Evolutionary conservation across 345 rosid species (phyloP), one percentile per base, ranked within the genome.

Genomic region (Populus ilicifolia): DNA sequence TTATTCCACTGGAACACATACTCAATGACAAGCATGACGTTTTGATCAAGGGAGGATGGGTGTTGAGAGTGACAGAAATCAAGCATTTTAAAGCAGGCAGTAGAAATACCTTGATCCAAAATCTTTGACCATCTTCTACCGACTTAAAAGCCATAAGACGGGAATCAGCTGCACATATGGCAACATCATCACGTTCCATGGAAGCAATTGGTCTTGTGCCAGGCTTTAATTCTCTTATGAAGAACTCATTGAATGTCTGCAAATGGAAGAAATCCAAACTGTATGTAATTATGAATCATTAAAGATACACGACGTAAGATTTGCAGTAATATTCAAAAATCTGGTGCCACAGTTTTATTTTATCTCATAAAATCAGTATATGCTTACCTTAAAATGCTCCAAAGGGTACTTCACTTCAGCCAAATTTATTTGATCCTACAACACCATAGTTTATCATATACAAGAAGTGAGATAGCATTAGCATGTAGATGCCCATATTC

Each of bases 221-320:
- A 38, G 92, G 91, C 79, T 93, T 91, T 72, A 95, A 83, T 85
- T 95, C 98, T 76, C 98, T 85, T 78, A 89, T 85, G 84, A 95
- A 95, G 68, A 95, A 95, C 62, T 93, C 98, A 84, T 95, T 95
- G 83, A 95, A 91, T 56, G 99, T 93, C 99, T 95, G 87, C 78
- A 75, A 29, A 61, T 71, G 9, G 44, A 68, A 73, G 63, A 30
- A 62, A 64, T 56, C 63, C 64, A 69, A 74, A 16, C 35, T 39
- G 35, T 14, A 41, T 30, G 66, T 25, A 21, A 13, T 64, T 33
- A 65, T 39, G 64, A 75, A 59, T 72, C 56, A 63, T 80, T 13
- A 11, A 59, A 65, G 36, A 65, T 3, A 27, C 63, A 44, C 23
- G 74, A 66, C 11, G 13, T 41, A 14, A 52, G 29, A 63, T 70